Base-by-base conservation (phyloP, 805 yeast species). In the Candida chauliodis region DNA sequence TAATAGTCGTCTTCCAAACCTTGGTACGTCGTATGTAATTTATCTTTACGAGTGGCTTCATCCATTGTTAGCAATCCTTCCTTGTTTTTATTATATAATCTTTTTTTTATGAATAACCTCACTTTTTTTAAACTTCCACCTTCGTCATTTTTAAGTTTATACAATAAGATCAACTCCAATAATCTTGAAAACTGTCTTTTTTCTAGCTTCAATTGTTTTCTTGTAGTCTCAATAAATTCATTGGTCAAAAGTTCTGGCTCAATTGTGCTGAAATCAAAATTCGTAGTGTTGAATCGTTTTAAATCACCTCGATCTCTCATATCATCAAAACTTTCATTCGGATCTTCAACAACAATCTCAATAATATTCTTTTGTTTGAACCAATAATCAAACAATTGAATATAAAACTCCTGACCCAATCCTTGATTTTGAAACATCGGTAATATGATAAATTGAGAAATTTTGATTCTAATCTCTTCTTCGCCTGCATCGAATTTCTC, bases 301-400 rank as follows among this genome's bases (percentile, higher is more conserved):
- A 88, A 66, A 53, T 93, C 98, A 45, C 80, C 74, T 22, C 91
- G 67, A 55, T 93, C 97, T 42, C 99, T 73, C 48, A 93, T 66
- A 53, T 86, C 95, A 54, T 93, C 99, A 61, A 93, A 91, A 24
- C 79, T 78, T 55, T 89, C 96, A 53, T 84, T 85, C 2, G 98
- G 98, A 56, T 93, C 99, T 56, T 93, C 98, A 3, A 93, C 88
- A 0, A 91, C 87, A 27, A 93, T 73, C 50, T 90, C 95, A 23
- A 64, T 60, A 17, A 89, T 77, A 1, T 52, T 43, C 0, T 56
- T 51, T 46, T 85, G 84, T 0, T 52, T 46, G 3, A 68, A 48
- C 84, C 95, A 88, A 31, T 56, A 45, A 2, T 70, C 63, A 39
- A 75, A 69, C 6, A 93, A 59, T 0, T 71, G 43, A 8, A 68